phyloP scores from a whole-genome alignment of 2,329 filamentous ascomycete genomes.

The Cladobotryum mycophilum region DNA sequence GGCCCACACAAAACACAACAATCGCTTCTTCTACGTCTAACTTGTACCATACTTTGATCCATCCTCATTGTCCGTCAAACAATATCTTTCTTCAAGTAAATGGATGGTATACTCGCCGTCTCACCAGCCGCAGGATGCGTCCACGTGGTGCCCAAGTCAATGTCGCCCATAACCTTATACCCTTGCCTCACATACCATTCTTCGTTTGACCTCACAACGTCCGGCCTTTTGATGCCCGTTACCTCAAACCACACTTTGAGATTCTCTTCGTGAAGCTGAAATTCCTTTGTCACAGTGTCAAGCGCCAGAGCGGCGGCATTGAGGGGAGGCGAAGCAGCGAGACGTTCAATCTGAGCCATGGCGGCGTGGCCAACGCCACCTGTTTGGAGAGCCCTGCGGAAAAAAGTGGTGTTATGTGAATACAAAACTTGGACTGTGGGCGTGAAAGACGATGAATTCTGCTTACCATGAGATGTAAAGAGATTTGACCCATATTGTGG shows the following conservation, averaged over 20 bases:
- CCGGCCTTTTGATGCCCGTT: conserved; percentile 19
- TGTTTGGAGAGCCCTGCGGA: conserved; percentile 27
- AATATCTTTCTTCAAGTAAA: conserved; percentile 22
- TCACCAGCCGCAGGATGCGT: conserved; percentile 11
- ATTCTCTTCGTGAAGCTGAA: conserved; percentile 21
- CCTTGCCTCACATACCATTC: conserved; percentile 27
- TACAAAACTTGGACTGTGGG: neutral
- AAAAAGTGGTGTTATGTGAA: neutral
- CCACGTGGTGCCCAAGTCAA: conserved; percentile 4
- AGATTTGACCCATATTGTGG: conserved; percentile 33
- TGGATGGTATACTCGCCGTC: conserved; percentile 9
- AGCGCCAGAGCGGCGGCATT: conserved; percentile 28
- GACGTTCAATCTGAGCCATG: conserved; percentile 29
- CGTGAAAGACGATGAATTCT: neutral
- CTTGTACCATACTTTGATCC: no score
- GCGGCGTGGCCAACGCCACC: conserved; percentile 30
- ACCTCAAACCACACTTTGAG: conserved; percentile 22
- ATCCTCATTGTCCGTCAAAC: neutral
- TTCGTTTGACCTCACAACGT: conserved; percentile 21
- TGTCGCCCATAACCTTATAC: conserved; percentile 16
- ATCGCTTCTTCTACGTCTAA: no score
- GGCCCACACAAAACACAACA: no score
- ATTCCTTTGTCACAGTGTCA: conserved; percentile 28
- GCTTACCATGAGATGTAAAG: conserved; percentile 34
- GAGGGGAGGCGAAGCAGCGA: conserved; percentile 26